Percentiles rank a stretch among this genome's conserved stretches.
These are phyloP conservation scores for Lithospermum erythrorhizon DNA, from an alignment of 257 asterid genomes.

Conservation along the genomic window DNA sequence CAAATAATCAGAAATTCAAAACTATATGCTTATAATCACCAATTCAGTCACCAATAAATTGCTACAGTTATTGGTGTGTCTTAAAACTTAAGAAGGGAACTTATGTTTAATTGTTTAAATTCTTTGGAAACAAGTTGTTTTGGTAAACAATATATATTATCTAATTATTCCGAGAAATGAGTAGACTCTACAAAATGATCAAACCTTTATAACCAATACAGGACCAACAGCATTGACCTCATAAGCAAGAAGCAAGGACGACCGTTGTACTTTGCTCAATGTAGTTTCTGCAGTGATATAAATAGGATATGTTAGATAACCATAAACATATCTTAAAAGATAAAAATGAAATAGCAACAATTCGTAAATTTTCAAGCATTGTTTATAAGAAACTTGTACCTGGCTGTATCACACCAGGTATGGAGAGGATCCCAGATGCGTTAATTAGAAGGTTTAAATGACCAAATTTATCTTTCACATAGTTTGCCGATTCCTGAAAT, in stretches of 20 bases:
- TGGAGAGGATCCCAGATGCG: slow-evolving; percentile 78
- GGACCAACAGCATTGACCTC: slow-evolving; percentile 93
- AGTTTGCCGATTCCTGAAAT: slow-evolving; percentile 58
- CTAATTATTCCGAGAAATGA: background rate
- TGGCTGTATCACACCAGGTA: slow-evolving; percentile 69
- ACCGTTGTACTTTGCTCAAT: slow-evolving; percentile 64
- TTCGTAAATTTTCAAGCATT: no score
- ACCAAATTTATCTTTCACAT: slow-evolving; percentile 64
- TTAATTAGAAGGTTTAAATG: slow-evolving; percentile 70
- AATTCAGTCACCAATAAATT: no score
- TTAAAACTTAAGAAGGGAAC: no score
- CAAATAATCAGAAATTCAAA: no score
- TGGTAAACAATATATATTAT: no score
- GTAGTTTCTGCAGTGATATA: slow-evolving; percentile 80
- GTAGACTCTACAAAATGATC: slow-evolving; percentile 1
- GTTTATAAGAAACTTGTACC: slow-evolving; percentile 28
- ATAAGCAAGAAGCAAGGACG: slow-evolving; percentile 71
- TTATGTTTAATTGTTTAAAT: no score
- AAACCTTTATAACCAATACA: slow-evolving; percentile 57
- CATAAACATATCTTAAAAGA: slow-evolving; percentile 4
- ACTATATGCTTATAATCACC: no score
- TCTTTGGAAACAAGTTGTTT: no score
- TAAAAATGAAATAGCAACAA: slow-evolving; percentile 1
- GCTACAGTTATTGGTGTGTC: no score
- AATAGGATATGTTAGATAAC: slow-evolving; percentile 15